Evolutionary conservation across 768 basidiomycete genomes (phyloP), one percentile per base, ranked within the genome.

Genomic region (Kwoniella heveanensis): DNA sequence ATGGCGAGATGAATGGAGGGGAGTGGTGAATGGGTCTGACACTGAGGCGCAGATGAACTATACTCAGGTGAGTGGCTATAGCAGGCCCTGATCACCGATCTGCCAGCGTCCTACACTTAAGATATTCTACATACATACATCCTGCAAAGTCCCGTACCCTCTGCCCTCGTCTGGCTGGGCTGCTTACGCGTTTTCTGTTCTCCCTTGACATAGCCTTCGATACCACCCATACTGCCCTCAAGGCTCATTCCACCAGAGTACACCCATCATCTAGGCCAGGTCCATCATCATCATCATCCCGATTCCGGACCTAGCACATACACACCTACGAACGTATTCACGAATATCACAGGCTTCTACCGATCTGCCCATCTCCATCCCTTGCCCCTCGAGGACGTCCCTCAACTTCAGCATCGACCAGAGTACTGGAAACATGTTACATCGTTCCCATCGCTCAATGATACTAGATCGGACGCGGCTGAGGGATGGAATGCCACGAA

Each of bases 301-400:
- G 39, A 44, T 17, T 44, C 39, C 19, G 39, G 39, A 10, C 39
- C 39, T 17, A 44, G 39, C 17, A 44, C 39, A 44, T 44, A 44
- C 17, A 49, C 48, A 2, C 48, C 48, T 24, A 49, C 48, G 8
- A 49, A 46, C 51, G 39, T 63, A 47, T 78, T 54, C 54, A 65
- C 50, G 29, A 80, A 78, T 57, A 76, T 80, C 47, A 78, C 78
- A 1, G 78, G 78, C 1, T 80, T 78, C 64, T 77, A 77, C 57
- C 69, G 77, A 8, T 60, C 73, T 10, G 77, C 72, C 0, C 44
- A 24, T 1, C 51, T 68, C 0, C 71, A 77, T 53, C 60, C 68
- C 5, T 29, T 78, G 21, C 36, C 54, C 32, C 26, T 65, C 62
- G 17, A 36, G 49, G 24, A 65, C 29, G 10, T 26, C 25, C 53